Base-by-base conservation (phyloP, 371 early-diverging fungal genomes). In the Basidiobolus meristosporus region DNA sequence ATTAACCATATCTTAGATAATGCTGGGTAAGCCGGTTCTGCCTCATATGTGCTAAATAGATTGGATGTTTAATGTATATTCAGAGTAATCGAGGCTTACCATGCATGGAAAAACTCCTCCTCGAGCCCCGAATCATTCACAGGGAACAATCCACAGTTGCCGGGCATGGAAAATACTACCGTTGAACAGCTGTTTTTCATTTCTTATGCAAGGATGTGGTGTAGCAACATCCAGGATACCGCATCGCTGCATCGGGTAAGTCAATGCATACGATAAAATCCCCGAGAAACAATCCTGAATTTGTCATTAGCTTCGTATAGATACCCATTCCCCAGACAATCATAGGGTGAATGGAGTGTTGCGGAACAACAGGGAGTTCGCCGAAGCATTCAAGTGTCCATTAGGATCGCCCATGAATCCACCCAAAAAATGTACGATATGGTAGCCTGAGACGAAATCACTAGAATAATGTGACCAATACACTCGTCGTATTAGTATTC, bases 311-410 rank as follows among this genome's bases (percentile, higher is more conserved):
- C 19, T 67, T 21, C 44, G 51, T n/a, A 57, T 54, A 32, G 61
- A 61, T 36, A 46, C 47, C 7, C 67, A 73, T 47, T 51, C 79
- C 0, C 79, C 82, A 1, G 55, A 60, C 38, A 39, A 51, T 15
- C 62, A 62, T 56, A 57, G 86, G 30, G 77, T 79, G 26, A 76
- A 72, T 36, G 79, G 73, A 15, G 75, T 65, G 1, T 42, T 79
- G 22, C 58, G 59, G 26, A 82, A 82, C 51, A 69, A 72, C 0
- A 12, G 41, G 6, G 63, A 70, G 35, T 85, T 85, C 62, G 56
- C 75, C 1, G 44, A 62, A 18, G 64, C 71, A 9, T 85, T 74
- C 49, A 41, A 51, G 3, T 85, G 86, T 43, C 53, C 57, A 39
- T 41, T 40, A 14, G 64, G 63, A 1, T 47, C 59, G 1, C 35